A percentile compares a stretch with the other conserved stretches of the same genome.
These are phyloP conservation scores for Leccinum olivaceopallidum DNA, from an alignment of 768 basidiomycete species.

Conservation along the genomic window DNA sequence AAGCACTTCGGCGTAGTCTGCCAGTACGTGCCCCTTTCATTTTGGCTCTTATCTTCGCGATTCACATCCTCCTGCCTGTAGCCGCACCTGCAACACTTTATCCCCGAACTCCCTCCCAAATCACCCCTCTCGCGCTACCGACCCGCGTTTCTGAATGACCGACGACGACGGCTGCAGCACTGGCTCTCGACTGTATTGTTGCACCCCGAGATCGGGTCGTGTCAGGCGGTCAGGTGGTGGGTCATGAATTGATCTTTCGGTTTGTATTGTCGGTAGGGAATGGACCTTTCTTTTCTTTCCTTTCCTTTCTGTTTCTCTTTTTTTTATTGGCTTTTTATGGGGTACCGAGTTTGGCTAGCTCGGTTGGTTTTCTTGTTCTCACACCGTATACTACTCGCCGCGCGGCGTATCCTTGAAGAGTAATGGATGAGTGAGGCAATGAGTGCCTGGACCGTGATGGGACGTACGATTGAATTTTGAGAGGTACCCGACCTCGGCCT, in stretches of 20 bases:
- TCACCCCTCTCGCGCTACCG: constrained; percentile 66
- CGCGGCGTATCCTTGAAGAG: background rate
- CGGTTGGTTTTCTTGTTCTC: background rate
- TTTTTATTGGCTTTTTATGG: background rate
- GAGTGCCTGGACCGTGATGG: background rate
- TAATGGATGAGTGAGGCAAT: too few species aligned
- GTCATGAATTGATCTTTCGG: constrained; percentile 44
- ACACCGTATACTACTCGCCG: background rate
- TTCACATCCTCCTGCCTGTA: constrained; percentile 21
- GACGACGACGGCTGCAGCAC: constrained; percentile 58
- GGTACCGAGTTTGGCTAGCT: background rate
- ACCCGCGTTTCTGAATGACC: constrained; percentile 63
- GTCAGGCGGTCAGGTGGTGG: constrained; percentile 60
- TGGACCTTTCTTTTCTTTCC: background rate
- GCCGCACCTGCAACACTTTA: constrained; percentile 43
- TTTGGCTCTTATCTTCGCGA: background rate
- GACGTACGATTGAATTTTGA: background rate
- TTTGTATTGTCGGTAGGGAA: background rate
- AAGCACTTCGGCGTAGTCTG: constrained; percentile 47
- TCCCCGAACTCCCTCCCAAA: constrained; percentile 70
- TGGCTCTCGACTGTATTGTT: constrained; percentile 67
- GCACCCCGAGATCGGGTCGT: constrained; percentile 70
- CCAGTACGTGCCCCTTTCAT: constrained; percentile 41
- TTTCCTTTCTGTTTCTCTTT: background rate
- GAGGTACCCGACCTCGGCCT: background rate